Conservation (phyloP, 2,329 filamentous ascomycete genomes). For the Alternaria consortialis region DNA sequence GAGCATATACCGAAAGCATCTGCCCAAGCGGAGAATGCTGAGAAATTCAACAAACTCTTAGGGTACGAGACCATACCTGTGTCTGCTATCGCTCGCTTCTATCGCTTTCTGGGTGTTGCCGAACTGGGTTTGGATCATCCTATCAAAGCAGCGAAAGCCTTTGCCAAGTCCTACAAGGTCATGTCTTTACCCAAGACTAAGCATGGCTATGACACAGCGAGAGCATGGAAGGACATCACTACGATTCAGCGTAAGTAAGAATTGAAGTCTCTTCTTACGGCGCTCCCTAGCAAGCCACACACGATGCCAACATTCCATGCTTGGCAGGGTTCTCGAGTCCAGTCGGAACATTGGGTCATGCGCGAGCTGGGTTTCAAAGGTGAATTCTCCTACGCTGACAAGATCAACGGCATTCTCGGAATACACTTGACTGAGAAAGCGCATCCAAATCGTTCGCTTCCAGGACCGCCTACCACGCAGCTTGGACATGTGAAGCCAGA, state of each 20-base stretch:
- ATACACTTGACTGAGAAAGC: rapidly evolving
- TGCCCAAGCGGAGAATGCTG: neutral
- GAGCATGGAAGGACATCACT: neutral
- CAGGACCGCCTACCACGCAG: rapidly evolving
- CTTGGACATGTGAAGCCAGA: neutral
- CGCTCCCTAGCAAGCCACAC: neutral
- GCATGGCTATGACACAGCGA: neutral
- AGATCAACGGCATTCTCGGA: neutral
- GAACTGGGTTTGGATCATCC: slow-evolving; percentile 10
- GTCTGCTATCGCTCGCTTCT: slow-evolving; percentile 4
- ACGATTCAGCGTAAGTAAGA: neutral
- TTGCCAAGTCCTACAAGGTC: slow-evolving; percentile 8
- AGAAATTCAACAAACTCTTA: neutral
- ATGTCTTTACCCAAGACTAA: rapidly evolving
- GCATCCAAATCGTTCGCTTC: neutral
- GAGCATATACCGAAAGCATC: neutral
- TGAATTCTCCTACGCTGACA: neutral
- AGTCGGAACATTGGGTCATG: neutral
- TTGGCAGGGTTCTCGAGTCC: neutral
- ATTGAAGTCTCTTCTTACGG: neutral
- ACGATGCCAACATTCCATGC: neutral
- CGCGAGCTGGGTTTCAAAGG: neutral
- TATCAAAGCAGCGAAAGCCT: slow-evolving; percentile 10
- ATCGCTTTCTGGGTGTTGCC: slow-evolving; percentile 8
- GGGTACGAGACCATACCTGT: rapidly evolving